Percentiles rank a stretch among this genome's conserved stretches.
phyloP scores from a whole-genome alignment of 495 filamentous ascomycete genomes.

The Aspergillus avenaceus region DNA sequence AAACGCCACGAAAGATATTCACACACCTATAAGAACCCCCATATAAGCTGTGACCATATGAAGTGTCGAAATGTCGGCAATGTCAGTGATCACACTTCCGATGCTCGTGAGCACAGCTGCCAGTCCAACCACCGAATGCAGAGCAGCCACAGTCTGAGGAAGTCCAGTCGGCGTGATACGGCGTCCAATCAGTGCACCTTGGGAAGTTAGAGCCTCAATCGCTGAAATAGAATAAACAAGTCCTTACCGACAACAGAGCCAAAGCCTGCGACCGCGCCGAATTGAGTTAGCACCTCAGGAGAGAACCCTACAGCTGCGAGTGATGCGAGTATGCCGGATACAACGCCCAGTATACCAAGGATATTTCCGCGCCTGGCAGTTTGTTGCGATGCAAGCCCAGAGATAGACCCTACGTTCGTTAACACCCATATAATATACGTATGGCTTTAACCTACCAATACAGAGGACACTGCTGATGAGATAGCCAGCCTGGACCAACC shows the following conservation, averaged over 20 bases:
- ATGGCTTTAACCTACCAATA: slow-evolving; percentile 39
- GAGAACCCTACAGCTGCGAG: slow-evolving; percentile 74
- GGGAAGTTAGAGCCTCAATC: not conserved
- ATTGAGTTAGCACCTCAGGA: slow-evolving; percentile 67
- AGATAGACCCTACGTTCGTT: slow-evolving; percentile 48
- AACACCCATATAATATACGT: not conserved
- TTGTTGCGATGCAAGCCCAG: slow-evolving; percentile 66
- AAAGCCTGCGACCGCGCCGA: slow-evolving; percentile 62
- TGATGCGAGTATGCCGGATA: slow-evolving; percentile 72
- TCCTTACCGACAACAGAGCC: slow-evolving; percentile 52
- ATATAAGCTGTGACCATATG: slow-evolving; percentile 77
- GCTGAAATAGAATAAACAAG: not conserved
- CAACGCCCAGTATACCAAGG: slow-evolving; percentile 75
- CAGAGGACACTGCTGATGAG: slow-evolving; percentile 74
- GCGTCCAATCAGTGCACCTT: slow-evolving; percentile 67
- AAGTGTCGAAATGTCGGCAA: slow-evolving; percentile 61
- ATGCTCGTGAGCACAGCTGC: slow-evolving; percentile 79
- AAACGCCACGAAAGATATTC: not conserved
- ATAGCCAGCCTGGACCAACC: slow-evolving; percentile 77
- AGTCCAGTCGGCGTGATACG: slow-evolving; percentile 77
- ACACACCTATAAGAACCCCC: slow-evolving; percentile 66
- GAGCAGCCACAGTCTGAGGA: slow-evolving; percentile 74
- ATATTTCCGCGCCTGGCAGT: slow-evolving; percentile 78
- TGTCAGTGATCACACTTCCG: slow-evolving; percentile 69
- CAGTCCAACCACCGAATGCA: slow-evolving; percentile 79